Conservation (phyloP, 2,329 filamentous ascomycete genomes). For the Colletotrichum truncatum region DNA sequence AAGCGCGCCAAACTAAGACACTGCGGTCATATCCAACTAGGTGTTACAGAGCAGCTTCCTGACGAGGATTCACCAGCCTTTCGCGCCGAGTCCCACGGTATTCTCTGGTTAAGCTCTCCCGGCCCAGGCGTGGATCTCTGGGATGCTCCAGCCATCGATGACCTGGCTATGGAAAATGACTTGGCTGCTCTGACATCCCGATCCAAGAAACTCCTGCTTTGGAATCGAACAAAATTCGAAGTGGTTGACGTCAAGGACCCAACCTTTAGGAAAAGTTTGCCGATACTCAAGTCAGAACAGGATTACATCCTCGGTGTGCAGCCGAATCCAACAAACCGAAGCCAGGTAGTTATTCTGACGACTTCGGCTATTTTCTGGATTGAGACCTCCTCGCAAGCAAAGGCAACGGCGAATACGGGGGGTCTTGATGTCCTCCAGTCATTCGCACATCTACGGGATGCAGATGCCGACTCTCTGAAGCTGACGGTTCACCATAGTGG, state of each 20-base stretch:
- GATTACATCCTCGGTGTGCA: constrained; percentile 65
- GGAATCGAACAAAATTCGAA: constrained; percentile 46
- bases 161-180: constrained; percentile 8
- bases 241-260: constrained; percentile 47
- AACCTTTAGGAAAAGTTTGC: constrained; percentile 32
- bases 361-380: constrained; percentile 59
- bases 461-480: constrained; percentile 47
- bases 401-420: constrained; percentile 25
- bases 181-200: constrained; percentile 18
- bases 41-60: constrained; percentile 46
- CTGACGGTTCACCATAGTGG: constrained; percentile 45
- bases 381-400: constrained; percentile 42
- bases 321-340: constrained; percentile 53
- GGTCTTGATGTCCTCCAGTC: constrained; percentile 47
- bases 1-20: constrained; percentile 43
- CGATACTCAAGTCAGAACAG: constrained; percentile 36
- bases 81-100: constrained; percentile 49
- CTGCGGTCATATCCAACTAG: constrained; percentile 55
- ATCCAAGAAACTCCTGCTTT: constrained; percentile 41
- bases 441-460: constrained; percentile 53
- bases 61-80: constrained; percentile 34
- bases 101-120: constrained; percentile 50
- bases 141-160: constrained; percentile 32
- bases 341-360: constrained; percentile 69
- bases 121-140: constrained; percentile 34